phyloP scores from a whole-genome alignment of 129 eudicot species.

The Cynara cardunculus region DNA sequence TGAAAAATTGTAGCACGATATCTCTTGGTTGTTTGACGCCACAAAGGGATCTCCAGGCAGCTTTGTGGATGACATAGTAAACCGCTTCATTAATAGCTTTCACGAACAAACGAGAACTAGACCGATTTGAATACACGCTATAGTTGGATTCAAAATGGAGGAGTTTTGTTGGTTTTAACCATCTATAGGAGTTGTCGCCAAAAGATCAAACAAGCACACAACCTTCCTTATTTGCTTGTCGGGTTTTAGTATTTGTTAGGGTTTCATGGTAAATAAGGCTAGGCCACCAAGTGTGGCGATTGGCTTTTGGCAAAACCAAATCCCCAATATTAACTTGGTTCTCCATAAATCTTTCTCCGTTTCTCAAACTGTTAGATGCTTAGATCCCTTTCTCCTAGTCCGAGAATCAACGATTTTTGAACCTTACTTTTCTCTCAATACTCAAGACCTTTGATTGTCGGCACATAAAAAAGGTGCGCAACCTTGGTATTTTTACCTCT shows the following conservation, averaged over 20 bases:
- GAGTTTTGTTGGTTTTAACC: slow-evolving; percentile 13
- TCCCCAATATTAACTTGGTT: slow-evolving; percentile 10
- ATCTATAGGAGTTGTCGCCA: slow-evolving; percentile 19
- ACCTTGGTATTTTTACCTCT: too few relatives aligned
- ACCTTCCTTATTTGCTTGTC: slow-evolving; percentile 1
- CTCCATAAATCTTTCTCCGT: not conserved
- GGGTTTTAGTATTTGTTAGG: not conserved
- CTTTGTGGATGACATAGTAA: slow-evolving; percentile 13
- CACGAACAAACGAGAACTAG: not conserved
- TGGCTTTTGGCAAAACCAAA: slow-evolving; percentile 23
- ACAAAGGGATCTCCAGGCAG: slow-evolving; percentile 7
- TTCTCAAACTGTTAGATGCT: too few relatives aligned
- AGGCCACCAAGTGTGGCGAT: slow-evolving; percentile 27
- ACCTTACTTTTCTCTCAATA: too few relatives aligned
- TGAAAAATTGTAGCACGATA: not conserved
- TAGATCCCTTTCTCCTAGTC: too few relatives aligned
- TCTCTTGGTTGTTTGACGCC: slow-evolving; percentile 1
- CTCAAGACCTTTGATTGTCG: too few relatives aligned
- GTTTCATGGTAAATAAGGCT: slow-evolving; percentile 21
- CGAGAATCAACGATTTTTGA: too few relatives aligned
- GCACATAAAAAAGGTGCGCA: too few relatives aligned
- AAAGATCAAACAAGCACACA: slow-evolving; percentile 17
- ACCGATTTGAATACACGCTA: not conserved
- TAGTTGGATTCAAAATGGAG: slow-evolving; percentile 14
- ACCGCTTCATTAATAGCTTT: slow-evolving; percentile 24